Base-by-base conservation (phyloP, 257 asterid genomes). In the Penstemon newberryi region DNA sequence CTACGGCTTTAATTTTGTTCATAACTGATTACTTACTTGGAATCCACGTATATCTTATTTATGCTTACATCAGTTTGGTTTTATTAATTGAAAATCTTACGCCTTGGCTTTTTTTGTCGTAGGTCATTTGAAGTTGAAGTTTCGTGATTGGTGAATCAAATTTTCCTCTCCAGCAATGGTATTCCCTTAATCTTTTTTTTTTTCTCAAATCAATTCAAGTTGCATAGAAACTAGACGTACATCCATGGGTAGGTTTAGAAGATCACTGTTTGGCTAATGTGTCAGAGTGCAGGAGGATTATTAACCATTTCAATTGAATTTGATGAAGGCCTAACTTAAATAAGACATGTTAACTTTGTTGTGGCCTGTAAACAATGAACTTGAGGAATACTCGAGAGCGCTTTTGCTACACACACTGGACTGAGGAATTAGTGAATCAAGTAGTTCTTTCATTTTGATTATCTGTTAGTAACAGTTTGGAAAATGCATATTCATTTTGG, bases 141-240 rank as follows among this genome's bases (percentile, higher is more conserved):
- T 64, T 65, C 50, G 9, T 18, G 19, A 60, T 66, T 50, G 70
- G 69, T 47, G 74, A 38, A 54, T 37, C 38, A 40, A 40, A 13
- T 38, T 60, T 15, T 25, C 71, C 50, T 11, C 69, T 51, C 56
- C 56, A 72, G 69, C 74, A 8, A 79, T 79, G 84, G 84, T 79
- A 79, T 19, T 73, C 50, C 60, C 36, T 51, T 64, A 10, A 3
- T 7, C 38, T 64, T 18, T n/a, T 42, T 57, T 56, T 12, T 45
- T 66, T 37, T 46, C 37, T 8, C 2, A 10, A 49, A 49, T 49
- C 54, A 49, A 10, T 5, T 49, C 3, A 49, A 49, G 4, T 49
- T 11, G 54, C n/a, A 12, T 10, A 10, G 8, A 7, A 7, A 46
- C 33, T 25, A 25, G 33, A 25, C 33, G 1, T 25, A 25, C 33